Evolutionary conservation across 2,329 filamentous ascomycete species (phyloP).

Genomic region (Periconia digitata): DNA sequence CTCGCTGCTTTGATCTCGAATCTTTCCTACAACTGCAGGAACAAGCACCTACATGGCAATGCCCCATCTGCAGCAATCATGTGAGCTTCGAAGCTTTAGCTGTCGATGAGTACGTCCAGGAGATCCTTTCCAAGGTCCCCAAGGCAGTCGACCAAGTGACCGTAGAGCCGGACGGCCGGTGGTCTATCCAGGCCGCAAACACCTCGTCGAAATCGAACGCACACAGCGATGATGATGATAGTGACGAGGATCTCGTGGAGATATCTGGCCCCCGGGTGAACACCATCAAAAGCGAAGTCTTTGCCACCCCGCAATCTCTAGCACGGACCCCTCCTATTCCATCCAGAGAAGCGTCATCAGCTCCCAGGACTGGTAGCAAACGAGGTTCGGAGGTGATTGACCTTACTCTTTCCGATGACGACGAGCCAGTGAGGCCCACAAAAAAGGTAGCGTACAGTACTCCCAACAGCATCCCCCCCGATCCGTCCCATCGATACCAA

Average conservation of each 20-base stretch:
- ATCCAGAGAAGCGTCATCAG: slow-evolving; percentile 45
- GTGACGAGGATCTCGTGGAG: slow-evolving; percentile 51
- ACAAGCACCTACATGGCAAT: slow-evolving; percentile 95
- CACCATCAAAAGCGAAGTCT: slow-evolving; percentile 45
- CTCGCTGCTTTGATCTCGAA: slow-evolving; percentile 91
- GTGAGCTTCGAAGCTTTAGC: slow-evolving; percentile 80
- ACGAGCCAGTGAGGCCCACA: slow-evolving; percentile 43
- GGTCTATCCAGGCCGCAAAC: slow-evolving; percentile 58
- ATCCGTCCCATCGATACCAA: slow-evolving; percentile 32
- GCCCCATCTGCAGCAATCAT: slow-evolving; percentile 85
- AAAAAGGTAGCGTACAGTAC: slow-evolving; percentile 47
- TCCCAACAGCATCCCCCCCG: slow-evolving; percentile 38
- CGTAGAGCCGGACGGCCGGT: slow-evolving; percentile 83
- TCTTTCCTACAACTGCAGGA: slow-evolving; percentile 94
- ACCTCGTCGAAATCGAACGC: slow-evolving; percentile 41
- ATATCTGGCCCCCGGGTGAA: slow-evolving; percentile 44
- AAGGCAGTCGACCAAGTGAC: slow-evolving; percentile 78
- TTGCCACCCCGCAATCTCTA: slow-evolving; percentile 38
- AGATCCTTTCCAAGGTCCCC: slow-evolving; percentile 77
- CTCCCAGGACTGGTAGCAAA: slow-evolving; percentile 44
- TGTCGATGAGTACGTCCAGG: slow-evolving; percentile 88
- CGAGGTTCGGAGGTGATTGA: slow-evolving; percentile 52
- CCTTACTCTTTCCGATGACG: slow-evolving; percentile 52
- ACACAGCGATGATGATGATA: slow-evolving; percentile 44
- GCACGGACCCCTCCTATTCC: slow-evolving; percentile 49